A percentile compares a stretch with the other conserved stretches of the same genome.
phyloP scores from a whole-genome alignment of 805 yeast species.

The Yamadazyma sp. region DNA sequence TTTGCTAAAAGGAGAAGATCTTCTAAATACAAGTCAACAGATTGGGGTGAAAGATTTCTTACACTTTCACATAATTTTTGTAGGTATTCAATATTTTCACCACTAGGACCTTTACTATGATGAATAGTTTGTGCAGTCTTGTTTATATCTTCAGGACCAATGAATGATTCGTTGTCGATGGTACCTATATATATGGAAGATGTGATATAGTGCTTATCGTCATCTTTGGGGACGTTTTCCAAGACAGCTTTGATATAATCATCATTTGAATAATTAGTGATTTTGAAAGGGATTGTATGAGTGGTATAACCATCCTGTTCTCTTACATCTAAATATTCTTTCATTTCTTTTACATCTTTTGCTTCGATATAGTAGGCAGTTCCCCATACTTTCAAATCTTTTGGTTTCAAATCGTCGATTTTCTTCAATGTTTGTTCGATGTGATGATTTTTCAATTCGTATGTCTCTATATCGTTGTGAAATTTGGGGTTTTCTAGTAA shows the following conservation, averaged over 20 bases:
- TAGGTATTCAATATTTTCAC: conserved; percentile 73
- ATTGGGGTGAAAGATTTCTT: conserved; percentile 18
- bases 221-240: conserved; percentile 7
- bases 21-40: conserved; percentile 35
- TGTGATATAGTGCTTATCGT: conserved; percentile 38
- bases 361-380: conserved; percentile 80
- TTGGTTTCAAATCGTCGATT: conserved; percentile 26
- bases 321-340: conserved; percentile 69
- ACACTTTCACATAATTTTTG: conserved; percentile 49
- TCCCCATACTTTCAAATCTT: conserved; percentile 64
- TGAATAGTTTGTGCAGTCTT: conserved; percentile 62
- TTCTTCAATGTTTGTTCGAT: neutral
- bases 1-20: conserved; percentile 21
- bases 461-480: conserved; percentile 39
- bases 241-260: conserved; percentile 6
- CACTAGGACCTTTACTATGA: conserved; percentile 71
- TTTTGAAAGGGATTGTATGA: conserved; percentile 62
- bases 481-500: conserved; percentile 41
- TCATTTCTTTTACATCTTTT: conserved; percentile 56
- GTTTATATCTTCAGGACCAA: conserved; percentile 71
- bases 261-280: conserved; percentile 28
- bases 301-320: conserved; percentile 87
- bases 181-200: conserved; percentile 83
- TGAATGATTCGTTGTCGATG: conserved; percentile 72
- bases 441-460: conserved; percentile 19